phyloP scores from a whole-genome alignment of 2,329 filamentous ascomycete species.

The Neofusicoccum sp. region DNA sequence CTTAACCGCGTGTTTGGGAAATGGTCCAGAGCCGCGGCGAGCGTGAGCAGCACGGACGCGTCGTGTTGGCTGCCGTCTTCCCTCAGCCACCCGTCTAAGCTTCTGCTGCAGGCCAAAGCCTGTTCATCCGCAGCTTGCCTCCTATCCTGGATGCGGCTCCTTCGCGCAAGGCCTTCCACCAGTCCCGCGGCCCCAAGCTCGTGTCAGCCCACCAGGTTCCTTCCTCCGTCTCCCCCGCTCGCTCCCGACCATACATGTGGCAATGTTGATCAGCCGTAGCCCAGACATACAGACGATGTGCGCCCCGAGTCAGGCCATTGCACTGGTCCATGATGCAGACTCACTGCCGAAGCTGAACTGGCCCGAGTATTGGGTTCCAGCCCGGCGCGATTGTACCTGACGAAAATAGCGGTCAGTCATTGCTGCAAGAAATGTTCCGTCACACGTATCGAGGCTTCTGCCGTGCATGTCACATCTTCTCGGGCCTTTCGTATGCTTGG shows the following conservation, averaged over 20 bases:
- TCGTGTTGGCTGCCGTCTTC: too few species aligned
- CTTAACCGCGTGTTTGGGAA: background rate
- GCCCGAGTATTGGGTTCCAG: background rate
- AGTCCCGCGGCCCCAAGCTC: too few species aligned
- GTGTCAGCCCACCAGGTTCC: background rate
- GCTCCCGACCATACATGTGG: background rate
- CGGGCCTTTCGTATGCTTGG: too few species aligned
- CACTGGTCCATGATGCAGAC: background rate
- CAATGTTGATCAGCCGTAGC: background rate
- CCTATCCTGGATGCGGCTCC: conserved; percentile 10
- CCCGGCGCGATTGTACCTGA: background rate
- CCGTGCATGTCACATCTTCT: too few species aligned
- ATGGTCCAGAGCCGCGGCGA: background rate
- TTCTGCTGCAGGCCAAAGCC: background rate
- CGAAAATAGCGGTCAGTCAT: background rate
- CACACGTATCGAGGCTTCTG: too few species aligned
- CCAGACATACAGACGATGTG: too few species aligned
- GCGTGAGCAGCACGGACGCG: too few species aligned
- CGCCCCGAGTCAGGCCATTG: background rate
- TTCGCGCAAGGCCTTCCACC: background rate
- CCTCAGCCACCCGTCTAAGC: too few species aligned
- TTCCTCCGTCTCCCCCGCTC: background rate
- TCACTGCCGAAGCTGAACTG: background rate
- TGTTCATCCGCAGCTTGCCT: background rate
- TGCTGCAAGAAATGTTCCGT: background rate